Evolutionary conservation across 768 basidiomycete species (phyloP).

Genomic region (Agrocybe pediades): DNA sequence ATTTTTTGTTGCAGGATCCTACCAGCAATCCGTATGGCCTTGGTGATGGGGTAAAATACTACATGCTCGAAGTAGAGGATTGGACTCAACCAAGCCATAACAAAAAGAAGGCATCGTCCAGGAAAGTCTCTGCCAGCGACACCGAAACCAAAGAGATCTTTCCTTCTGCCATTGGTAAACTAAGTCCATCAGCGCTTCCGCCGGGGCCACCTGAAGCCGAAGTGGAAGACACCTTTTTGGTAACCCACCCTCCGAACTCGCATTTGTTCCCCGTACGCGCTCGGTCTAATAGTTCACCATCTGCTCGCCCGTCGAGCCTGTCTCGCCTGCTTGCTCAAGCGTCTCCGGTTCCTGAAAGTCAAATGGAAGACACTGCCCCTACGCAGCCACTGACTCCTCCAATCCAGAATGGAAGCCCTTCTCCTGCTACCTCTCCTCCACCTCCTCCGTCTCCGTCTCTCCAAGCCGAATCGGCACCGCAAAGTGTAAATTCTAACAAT

Average conservation of each 20-base stretch:
- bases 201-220: conserved; percentile 69
- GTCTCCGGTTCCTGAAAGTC: conserved; percentile 42
- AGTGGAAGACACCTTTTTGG: conserved; percentile 71
- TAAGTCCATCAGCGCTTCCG: conserved; percentile 45
- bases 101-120: conserved; percentile 57
- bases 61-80: conserved; percentile 91
- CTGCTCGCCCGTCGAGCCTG: conserved; percentile 75
- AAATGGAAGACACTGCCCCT: conserved; percentile 4
- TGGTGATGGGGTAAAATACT: conserved; percentile 88
- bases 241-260: conserved; percentile 65
- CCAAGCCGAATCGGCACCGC: conserved; percentile 35
- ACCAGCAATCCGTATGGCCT: conserved; percentile 88
- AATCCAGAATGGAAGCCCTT: conserved; percentile 25
- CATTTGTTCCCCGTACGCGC: conserved; percentile 65
- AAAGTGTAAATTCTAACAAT: conserved; percentile 22
- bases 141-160: conserved; percentile 36
- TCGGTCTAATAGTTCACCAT: conserved; percentile 67
- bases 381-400: conserved; percentile 7
- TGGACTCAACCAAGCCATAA: conserved; percentile 81
- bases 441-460: conserved; percentile 38
- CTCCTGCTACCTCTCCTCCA: conserved; percentile 36
- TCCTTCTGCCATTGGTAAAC: conserved; percentile 15
- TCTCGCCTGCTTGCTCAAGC: conserved; percentile 82
- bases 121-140: conserved; percentile 53
- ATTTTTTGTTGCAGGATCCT: conserved; percentile 56